Percentiles rank a stretch among this genome's conserved stretches.
phyloP scores from a whole-genome alignment of 1,284 basidiomycete species.

The Dichomitus squalens region DNA sequence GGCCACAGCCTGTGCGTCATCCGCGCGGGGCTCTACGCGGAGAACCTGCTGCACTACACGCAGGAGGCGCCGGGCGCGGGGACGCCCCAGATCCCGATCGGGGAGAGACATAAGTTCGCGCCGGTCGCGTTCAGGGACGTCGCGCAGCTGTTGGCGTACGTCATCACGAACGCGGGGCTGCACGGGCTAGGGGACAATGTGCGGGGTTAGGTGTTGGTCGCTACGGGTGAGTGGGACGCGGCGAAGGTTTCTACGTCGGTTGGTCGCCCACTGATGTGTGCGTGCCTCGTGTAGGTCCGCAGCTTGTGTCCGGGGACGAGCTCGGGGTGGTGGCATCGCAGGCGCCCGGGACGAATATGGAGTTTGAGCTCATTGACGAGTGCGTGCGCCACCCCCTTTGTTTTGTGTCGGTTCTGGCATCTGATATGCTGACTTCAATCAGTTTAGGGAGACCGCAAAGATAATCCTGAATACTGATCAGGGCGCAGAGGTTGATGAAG shows the following conservation, averaged over 20 bases:
- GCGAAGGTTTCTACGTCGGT: not conserved
- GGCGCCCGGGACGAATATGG: constrained; percentile 25
- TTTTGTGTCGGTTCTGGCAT: not conserved
- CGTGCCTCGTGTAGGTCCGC: constrained; percentile 5
- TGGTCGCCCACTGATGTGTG: no score
- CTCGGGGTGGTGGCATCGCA: constrained; percentile 24
- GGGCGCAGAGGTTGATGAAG: constrained; percentile 26
- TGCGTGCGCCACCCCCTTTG: constrained; percentile 7
- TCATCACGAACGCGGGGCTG: constrained; percentile 24
- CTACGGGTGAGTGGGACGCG: constrained; percentile 18
- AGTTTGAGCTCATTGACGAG: constrained; percentile 25
- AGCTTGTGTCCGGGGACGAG: constrained; percentile 19
- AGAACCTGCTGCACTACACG: constrained; percentile 28
- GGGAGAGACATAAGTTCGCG: constrained; percentile 25
- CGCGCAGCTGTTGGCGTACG: constrained; percentile 24
- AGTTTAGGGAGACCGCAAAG: constrained; percentile 18
- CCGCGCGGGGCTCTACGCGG: constrained; percentile 26
- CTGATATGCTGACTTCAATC: not conserved
- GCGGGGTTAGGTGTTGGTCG: constrained; percentile 24
- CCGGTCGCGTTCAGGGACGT: constrained; percentile 29
- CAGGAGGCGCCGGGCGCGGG: constrained; percentile 28
- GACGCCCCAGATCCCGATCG: constrained; percentile 24
- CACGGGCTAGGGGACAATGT: constrained; percentile 26
- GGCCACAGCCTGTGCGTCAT: constrained; percentile 26
- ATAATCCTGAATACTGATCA: constrained; percentile 23